A percentile compares a stretch with the other conserved stretches of the same genome.
Evolutionary conservation across 2,329 filamentous ascomycete species (phyloP).

Genomic region (Taxawa tesnikishii): DNA sequence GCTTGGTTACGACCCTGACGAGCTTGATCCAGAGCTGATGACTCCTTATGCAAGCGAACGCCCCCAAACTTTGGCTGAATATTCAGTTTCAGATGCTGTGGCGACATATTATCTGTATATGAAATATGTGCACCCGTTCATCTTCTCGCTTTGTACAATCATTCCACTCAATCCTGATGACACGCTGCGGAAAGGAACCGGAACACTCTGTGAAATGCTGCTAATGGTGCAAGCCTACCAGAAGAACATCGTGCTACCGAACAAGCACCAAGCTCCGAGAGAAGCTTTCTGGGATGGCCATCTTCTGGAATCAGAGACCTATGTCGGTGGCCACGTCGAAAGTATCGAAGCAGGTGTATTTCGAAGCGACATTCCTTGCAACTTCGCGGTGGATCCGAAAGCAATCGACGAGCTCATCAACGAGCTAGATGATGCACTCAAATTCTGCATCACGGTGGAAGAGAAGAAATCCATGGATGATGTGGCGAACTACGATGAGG

Average conservation of each 20-base stretch:
- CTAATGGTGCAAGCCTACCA: conserved; percentile 97
- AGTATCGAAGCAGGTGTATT: conserved; percentile 98
- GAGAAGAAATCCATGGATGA: conserved; percentile 41
- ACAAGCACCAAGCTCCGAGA: conserved; percentile 84
- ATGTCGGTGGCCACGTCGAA: conserved; percentile 96
- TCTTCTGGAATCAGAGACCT: conserved; percentile 90
- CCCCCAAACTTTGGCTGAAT: conserved; percentile 89
- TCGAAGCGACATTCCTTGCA: conserved; percentile 84
- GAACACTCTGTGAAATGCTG: conserved; percentile 98
- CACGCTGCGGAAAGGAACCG: conserved; percentile 85
- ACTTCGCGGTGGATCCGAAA: conserved; percentile 78
- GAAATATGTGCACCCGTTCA: conserved; percentile 99
- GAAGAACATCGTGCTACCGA: conserved; percentile 82
- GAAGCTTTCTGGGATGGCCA: conserved; percentile 97
- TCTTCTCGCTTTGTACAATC: conserved; percentile 97
- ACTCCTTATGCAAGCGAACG: conserved; percentile 76
- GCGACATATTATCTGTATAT: conserved; percentile 99
- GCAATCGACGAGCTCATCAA: conserved; percentile 80
- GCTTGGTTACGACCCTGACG: conserved; percentile 94
- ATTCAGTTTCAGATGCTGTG: conserved; percentile 97
- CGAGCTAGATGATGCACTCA: conserved; percentile 79
- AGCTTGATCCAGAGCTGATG: conserved; percentile 96
- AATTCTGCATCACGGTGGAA: conserved; percentile 56
- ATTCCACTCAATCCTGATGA: conserved; percentile 88
- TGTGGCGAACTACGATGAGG: conserved; percentile 39